Evolutionary conservation across 345 rosid genomes (phyloP).

Genomic region (Iberis pinnata): DNA sequence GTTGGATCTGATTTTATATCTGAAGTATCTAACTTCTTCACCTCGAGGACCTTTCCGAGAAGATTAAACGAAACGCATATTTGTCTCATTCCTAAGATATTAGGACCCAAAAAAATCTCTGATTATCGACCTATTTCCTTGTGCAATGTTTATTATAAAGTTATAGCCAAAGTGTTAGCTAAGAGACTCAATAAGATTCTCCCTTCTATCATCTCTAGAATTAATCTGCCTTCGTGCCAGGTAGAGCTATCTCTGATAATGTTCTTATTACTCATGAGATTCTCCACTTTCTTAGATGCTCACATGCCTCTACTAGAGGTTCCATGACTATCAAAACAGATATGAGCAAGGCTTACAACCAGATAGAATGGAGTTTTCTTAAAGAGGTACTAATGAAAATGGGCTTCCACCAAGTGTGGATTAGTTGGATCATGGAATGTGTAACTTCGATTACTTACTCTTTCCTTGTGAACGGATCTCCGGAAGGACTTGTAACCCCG

Average conservation of each 20-base stretch:
- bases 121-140: neutral
- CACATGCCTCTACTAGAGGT: neutral
- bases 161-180: neutral
- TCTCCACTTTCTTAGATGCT: neutral
- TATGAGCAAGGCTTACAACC: neutral
- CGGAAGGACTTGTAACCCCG: no score
- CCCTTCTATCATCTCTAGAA: neutral
- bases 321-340: neutral
- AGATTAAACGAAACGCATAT: neutral
- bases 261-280: neutral
- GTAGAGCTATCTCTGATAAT: neutral
- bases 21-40: neutral
- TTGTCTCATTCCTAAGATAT: neutral
- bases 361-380: neutral
- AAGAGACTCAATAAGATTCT: neutral
- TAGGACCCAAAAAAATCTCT: neutral
- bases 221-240: neutral
- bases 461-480: no score
- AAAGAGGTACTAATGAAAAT: neutral
- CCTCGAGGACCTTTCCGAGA: neutral
- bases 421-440: no score
- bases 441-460: no score
- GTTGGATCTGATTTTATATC: rapidly evolving
- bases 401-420: no score
- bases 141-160: neutral